These are phyloP conservation scores for Apodospora peruviana DNA, from an alignment of 495 filamentous ascomycete species.

Conservation along the genomic window DNA sequence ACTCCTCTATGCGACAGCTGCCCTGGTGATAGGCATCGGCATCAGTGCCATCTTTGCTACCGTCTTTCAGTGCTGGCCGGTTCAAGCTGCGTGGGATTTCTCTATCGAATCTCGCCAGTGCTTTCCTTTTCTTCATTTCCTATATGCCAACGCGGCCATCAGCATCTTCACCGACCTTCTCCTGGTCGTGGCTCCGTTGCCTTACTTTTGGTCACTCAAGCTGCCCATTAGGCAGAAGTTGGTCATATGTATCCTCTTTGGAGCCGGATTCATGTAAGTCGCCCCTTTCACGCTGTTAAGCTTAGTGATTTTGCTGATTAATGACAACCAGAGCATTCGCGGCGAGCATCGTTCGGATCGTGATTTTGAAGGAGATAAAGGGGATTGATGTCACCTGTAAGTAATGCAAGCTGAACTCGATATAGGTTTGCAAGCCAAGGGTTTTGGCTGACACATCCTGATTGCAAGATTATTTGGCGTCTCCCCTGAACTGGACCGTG, in stretches of 20 bases:
- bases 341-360: constrained; percentile 21
- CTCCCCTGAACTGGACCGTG: constrained; percentile 25
- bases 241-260: constrained; percentile 22
- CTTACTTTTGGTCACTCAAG: constrained; percentile 34
- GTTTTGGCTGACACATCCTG: constrained; percentile 3
- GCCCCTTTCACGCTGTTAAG: not conserved
- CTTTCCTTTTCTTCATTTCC: constrained; percentile 37
- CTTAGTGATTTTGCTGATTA: not conserved
- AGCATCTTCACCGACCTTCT: constrained; percentile 42
- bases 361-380: constrained; percentile 11
- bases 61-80: constrained; percentile 43
- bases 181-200: constrained; percentile 41
- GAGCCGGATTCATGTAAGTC: constrained; percentile 21
- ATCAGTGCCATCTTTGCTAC: constrained; percentile 38
- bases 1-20: constrained; percentile 10
- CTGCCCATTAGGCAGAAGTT: constrained; percentile 20
- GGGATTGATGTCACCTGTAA: constrained; percentile 23
- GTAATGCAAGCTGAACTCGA: not conserved
- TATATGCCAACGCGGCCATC: constrained; percentile 37
- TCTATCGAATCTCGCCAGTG: constrained; percentile 28
- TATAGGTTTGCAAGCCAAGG: too few relatives aligned
- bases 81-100: constrained; percentile 39
- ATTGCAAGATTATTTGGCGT: constrained; percentile 15
- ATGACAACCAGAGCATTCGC: constrained; percentile 15
- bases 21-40: constrained; percentile 30